Conservation (phyloP, 805 yeast genomes). For the Grigorovia yakushimaensis region DNA sequence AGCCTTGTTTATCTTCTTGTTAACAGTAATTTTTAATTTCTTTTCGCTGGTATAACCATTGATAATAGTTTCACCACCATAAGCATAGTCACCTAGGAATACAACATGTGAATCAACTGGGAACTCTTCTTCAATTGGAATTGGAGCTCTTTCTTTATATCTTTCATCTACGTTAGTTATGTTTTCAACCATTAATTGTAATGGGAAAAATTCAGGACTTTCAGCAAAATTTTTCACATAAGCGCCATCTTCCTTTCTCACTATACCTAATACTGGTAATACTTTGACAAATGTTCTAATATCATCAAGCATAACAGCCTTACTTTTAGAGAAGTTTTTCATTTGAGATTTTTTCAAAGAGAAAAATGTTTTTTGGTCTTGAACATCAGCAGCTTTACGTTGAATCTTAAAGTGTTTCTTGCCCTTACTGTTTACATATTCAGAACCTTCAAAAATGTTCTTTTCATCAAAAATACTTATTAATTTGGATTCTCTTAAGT, state of each 20-base stretch:
- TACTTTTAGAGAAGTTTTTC: conserved; percentile 37
- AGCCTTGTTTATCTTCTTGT: conserved; percentile 33
- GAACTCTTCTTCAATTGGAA: conserved; percentile 73
- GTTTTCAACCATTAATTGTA: conserved; percentile 67
- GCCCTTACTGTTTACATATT: conserved; percentile 3
- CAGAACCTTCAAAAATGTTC: conserved; percentile 32
- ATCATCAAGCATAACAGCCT: conserved; percentile 52
- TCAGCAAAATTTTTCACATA: conserved; percentile 59
- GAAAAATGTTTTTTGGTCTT: conserved; percentile 39
- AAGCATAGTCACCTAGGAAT: conserved; percentile 77
- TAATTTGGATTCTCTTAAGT: conserved; percentile 68
- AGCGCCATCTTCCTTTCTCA: conserved; percentile 63
- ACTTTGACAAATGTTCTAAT: conserved; percentile 57
- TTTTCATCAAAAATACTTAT: conserved; percentile 49
- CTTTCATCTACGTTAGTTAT: conserved; percentile 69
- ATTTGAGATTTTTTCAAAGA: conserved; percentile 33
- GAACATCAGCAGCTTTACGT: conserved; percentile 34
- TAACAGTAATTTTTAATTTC: conserved; percentile 44
- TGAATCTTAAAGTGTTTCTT: conserved; percentile 23
- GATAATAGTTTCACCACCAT: conserved; percentile 69
- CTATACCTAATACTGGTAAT: conserved; percentile 68
- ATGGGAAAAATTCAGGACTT: conserved; percentile 52
- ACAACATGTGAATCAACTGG: conserved; percentile 65
- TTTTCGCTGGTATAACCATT: conserved; percentile 45
- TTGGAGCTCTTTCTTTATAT: conserved; percentile 59